These are phyloP conservation scores for Geotrichum carabidarum DNA, from an alignment of 1,139 yeast species.

Conservation along the genomic window DNA sequence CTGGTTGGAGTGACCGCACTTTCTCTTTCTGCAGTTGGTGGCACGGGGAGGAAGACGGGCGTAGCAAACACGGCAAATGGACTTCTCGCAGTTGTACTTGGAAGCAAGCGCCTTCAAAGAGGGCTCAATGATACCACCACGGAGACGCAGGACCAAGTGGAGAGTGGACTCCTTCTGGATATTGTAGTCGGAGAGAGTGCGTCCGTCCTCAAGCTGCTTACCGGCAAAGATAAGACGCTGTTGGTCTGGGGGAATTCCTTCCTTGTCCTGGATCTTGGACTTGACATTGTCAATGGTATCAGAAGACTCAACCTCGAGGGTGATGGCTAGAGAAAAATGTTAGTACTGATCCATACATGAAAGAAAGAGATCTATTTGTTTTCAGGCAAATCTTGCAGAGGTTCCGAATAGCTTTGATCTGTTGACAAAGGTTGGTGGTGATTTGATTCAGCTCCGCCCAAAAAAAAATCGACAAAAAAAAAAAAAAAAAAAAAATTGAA, in stretches of 20 bases:
- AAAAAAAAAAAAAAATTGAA: not conserved
- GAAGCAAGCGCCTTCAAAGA: slow-evolving; percentile 99
- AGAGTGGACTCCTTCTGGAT: slow-evolving; percentile 98
- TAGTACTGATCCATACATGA: slow-evolving; percentile 28
- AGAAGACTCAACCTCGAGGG: slow-evolving; percentile 97
- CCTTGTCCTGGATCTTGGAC: slow-evolving; percentile 98
- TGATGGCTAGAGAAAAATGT: slow-evolving; percentile 49
- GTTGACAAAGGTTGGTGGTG: slow-evolving; percentile 25
- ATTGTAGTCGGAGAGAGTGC: slow-evolving; percentile 99
- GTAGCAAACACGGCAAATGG: slow-evolving; percentile 99
- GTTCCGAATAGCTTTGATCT: no score
- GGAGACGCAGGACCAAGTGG: slow-evolving; percentile 95
- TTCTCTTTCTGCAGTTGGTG: slow-evolving; percentile 99
- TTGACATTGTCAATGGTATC: slow-evolving; percentile 99
- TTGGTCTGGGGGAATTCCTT: slow-evolving; percentile 99
- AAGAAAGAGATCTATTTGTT: not conserved
- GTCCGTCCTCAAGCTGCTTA: slow-evolving; percentile 98
- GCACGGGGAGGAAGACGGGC: slow-evolving; percentile 99
- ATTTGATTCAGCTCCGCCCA: no score
- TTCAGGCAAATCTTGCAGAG: not conserved
- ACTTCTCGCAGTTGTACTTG: slow-evolving; percentile 98
- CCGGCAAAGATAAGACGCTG: slow-evolving; percentile 99
- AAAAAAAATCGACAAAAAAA: not conserved
- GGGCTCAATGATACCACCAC: slow-evolving; percentile 99
- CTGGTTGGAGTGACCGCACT: slow-evolving; percentile 99